Evolutionary conservation across 1,284 basidiomycete species (phyloP).

Genomic region (Cryptococcus hybrid): DNA sequence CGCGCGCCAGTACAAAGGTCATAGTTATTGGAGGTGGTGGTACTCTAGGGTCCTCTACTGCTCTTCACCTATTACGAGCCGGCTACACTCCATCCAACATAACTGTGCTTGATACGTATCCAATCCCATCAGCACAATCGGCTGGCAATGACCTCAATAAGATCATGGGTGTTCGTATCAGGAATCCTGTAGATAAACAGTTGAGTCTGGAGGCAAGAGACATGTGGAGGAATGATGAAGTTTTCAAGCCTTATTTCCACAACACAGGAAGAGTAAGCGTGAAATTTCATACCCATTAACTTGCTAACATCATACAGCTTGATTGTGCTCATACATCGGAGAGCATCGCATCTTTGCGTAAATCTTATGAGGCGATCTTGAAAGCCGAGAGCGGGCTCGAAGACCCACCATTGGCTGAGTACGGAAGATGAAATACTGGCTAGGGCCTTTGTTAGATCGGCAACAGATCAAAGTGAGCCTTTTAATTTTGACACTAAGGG

Average conservation of each 20-base stretch:
- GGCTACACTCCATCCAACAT: constrained; percentile 38
- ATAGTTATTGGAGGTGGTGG: constrained; percentile 45
- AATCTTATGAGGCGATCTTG: not conserved
- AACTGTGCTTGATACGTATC: constrained; percentile 37
- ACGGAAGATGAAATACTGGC: constrained; percentile 25
- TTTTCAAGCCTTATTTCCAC: constrained; percentile 40
- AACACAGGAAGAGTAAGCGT: constrained; percentile 32
- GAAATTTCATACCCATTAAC: not conserved
- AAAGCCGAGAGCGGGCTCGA: too few relatives aligned
- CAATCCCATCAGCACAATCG: constrained; percentile 34
- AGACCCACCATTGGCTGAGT: too few relatives aligned
- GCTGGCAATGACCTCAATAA: constrained; percentile 49
- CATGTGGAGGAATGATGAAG: constrained; percentile 35
- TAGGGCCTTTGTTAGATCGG: constrained; percentile 19
- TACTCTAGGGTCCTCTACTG: constrained; percentile 46
- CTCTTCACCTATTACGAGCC: constrained; percentile 37
- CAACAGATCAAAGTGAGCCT: constrained; percentile 21
- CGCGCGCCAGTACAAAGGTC: constrained; percentile 8
- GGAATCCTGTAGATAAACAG: too few relatives aligned
- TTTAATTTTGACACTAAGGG: constrained; percentile 5
- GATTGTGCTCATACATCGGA: not conserved
- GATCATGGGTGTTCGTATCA: constrained; percentile 10
- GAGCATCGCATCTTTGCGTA: constrained; percentile 2
- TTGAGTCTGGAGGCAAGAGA: too few relatives aligned
- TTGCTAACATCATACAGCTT: constrained; percentile 1